These are phyloP conservation scores for Aegilops umbellulata DNA, from an alignment of 176 grass and related monocot species.

Conservation along the genomic window DNA sequence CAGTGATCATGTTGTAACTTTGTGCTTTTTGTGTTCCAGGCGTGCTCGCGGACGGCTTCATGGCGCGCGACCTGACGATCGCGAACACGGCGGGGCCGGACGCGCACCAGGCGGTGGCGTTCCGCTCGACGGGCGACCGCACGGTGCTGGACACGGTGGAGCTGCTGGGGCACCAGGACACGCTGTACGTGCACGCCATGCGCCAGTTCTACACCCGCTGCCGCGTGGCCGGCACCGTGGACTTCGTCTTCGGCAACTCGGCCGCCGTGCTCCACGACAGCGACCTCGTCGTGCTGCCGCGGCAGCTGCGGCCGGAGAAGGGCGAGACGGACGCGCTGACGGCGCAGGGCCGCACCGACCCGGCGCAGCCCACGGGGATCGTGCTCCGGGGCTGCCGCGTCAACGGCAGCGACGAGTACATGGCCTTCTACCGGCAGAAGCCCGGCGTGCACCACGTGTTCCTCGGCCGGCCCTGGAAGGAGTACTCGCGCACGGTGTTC, in stretches of 20 bases:
- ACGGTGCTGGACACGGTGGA: conserved; percentile 79
- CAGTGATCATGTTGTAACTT: background rate
- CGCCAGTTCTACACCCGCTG: conserved; percentile 80
- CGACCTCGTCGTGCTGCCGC: conserved; percentile 50
- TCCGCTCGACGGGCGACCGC: conserved; percentile 77
- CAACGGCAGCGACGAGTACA: conserved; percentile 91
- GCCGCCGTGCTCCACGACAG: conserved; percentile 65
- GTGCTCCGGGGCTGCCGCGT: conserved; percentile 68
- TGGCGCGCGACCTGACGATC: conserved; percentile 89
- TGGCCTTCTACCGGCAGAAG: conserved; percentile 48
- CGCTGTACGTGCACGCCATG: conserved; percentile 56
- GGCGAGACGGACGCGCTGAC: conserved; percentile 81
- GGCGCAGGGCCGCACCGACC: conserved; percentile 91
- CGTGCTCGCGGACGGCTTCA: conserved; percentile 72
- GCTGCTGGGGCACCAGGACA: conserved; percentile 86
- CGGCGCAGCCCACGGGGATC: conserved; percentile 83
- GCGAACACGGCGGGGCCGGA: conserved; percentile 88
- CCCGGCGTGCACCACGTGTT: conserved; percentile 61
- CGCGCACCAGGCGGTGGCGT: conserved; percentile 94
- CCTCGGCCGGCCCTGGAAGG: conserved; percentile 86
- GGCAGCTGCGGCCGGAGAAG: conserved; percentile 62
- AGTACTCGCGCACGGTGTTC: conserved; percentile 88
- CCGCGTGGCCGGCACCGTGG: conserved; percentile 88
- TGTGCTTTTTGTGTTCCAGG: conserved; percentile 20
- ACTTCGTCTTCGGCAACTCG: conserved; percentile 98